These are phyloP conservation scores for Heimioporus sp. DNA, from an alignment of 768 basidiomycete genomes.

Conservation along the genomic window DNA sequence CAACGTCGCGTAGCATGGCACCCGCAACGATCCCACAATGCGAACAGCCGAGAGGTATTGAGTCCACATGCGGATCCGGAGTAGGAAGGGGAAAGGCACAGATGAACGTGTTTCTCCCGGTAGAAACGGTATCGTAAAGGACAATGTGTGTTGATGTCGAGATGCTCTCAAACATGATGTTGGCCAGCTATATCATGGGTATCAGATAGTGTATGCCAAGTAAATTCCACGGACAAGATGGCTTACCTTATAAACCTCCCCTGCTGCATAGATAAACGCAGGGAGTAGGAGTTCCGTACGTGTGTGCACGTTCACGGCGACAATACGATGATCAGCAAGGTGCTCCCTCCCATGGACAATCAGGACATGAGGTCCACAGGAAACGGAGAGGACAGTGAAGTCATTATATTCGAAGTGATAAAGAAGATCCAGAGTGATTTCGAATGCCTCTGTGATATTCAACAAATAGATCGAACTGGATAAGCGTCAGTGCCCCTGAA, in stretches of 20 bases:
- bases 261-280: neutral
- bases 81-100: conserved; percentile 11
- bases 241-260: too few relatives aligned
- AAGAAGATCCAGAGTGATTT: conserved; percentile 12
- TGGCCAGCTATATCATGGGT: neutral
- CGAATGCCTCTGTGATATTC: neutral
- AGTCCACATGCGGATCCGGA: neutral
- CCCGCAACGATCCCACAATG: conserved; percentile 9
- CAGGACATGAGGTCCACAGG: conserved; percentile 14
- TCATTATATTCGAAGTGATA: conserved; percentile 3
- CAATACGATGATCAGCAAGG: neutral
- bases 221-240: too few relatives aligned
- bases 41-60: conserved; percentile 2
- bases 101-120: conserved; percentile 6
- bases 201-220: too few relatives aligned
- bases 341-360: neutral
- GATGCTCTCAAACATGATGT: neutral
- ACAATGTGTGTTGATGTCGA: conserved; percentile 23
- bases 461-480: neutral
- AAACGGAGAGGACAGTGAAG: neutral
- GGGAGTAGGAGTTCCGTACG: conserved; percentile 1
- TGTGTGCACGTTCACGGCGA: conserved; percentile 14
- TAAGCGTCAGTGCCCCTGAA: neutral
- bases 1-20: neutral
- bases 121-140: neutral